Evolutionary conservation across 805 yeast genomes (phyloP).

Genomic region (Barnettozyma salicaria): DNA sequence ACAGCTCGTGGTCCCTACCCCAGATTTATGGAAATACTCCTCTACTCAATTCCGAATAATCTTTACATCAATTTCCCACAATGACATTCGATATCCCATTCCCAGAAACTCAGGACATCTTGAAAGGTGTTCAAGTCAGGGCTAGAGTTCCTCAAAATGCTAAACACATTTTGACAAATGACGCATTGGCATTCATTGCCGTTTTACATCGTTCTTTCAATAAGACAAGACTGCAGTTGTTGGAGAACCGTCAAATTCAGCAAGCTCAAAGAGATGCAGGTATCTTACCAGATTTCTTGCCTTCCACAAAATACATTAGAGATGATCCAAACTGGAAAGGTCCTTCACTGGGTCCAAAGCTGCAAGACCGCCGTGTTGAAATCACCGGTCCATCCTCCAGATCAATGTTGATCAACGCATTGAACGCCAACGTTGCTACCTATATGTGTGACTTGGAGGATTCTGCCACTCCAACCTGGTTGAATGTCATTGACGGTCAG

Average conservation of each 20-base stretch:
- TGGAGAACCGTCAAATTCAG: constrained; percentile 54
- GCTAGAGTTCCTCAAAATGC: constrained; percentile 35
- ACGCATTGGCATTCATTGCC: constrained; percentile 63
- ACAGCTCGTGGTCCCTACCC: too few species aligned
- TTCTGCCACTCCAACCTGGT: constrained; percentile 81
- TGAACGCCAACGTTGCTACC: constrained; percentile 72
- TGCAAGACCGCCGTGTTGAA: constrained; percentile 70
- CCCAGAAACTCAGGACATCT: constrained; percentile 25
- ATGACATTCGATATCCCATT: constrained; percentile 24
- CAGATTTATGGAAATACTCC: too few species aligned
- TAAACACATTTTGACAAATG: constrained; percentile 34
- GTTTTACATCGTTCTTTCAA: constrained; percentile 71
- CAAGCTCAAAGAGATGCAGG: constrained; percentile 62
- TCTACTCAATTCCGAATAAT: not conserved
- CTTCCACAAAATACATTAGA: constrained; percentile 65
- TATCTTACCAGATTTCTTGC: constrained; percentile 52
- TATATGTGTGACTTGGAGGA: constrained; percentile 87
- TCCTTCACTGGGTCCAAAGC: constrained; percentile 63
- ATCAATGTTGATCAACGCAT: constrained; percentile 77
- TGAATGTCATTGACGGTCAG: constrained; percentile 73
- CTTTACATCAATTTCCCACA: not conserved
- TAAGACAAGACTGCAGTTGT: constrained; percentile 48
- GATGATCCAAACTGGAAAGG: constrained; percentile 74
- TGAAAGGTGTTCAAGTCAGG: constrained; percentile 33
- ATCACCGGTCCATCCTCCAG: constrained; percentile 85